A percentile compares a stretch with the other conserved stretches of the same genome.
phyloP scores from a whole-genome alignment of 2,329 filamentous ascomycete species.

The Teratosphaeria zuluensis region DNA sequence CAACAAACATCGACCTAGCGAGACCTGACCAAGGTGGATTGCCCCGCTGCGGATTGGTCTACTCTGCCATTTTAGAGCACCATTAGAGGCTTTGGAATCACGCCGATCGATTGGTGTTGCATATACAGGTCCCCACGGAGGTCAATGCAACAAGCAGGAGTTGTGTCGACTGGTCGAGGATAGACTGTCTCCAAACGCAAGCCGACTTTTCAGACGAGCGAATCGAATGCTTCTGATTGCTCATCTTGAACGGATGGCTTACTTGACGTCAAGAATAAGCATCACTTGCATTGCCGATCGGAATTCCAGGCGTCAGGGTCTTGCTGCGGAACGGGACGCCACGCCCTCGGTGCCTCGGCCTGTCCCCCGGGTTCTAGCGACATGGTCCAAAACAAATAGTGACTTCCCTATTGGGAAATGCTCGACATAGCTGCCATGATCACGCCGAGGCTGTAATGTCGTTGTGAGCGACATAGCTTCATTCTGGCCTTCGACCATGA shows the following conservation, averaged over 20 bases:
- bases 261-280: neutral
- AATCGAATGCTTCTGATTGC: neutral
- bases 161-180: neutral
- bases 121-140: too few species aligned
- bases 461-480: too few species aligned
- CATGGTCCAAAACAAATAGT: neutral
- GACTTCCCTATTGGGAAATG: neutral
- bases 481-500: too few species aligned
- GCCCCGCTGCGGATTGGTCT: too few species aligned
- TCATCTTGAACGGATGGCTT: neutral
- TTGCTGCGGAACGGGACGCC: neutral
- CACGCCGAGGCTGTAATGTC: too few species aligned
- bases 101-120: too few species aligned
- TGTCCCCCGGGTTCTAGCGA: neutral
- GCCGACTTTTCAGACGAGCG: neutral
- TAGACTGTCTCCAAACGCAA: neutral
- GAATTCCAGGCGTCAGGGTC: neutral
- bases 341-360: neutral
- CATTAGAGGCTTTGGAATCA: too few species aligned
- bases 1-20: too few species aligned
- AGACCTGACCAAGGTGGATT: too few species aligned
- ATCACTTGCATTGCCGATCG: neutral
- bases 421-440: too few species aligned
- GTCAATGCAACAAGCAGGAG: too few species aligned
- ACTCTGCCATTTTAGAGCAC: too few species aligned